Conservation (phyloP, 805 yeast genomes). For the Blastobotrys americana region DNA sequence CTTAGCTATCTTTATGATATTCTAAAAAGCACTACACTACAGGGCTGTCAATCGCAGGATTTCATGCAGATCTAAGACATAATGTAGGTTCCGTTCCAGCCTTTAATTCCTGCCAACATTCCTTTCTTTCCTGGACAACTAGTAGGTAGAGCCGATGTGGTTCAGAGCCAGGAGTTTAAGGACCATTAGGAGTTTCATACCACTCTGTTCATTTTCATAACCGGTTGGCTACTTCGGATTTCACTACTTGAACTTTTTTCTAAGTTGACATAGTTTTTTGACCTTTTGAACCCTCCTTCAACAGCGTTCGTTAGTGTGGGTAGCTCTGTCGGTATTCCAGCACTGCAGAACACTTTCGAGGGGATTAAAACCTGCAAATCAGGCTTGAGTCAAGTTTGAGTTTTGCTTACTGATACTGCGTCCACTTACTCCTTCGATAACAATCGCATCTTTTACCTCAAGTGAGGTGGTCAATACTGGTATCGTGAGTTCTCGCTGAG, state of each 20-base stretch:
- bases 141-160: background rate
- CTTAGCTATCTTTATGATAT: no score
- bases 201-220: background rate
- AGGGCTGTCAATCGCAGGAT: background rate
- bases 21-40: background rate
- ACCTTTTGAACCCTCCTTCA: background rate
- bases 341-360: no score
- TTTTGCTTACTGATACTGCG: no score
- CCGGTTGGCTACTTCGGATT: background rate
- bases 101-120: background rate
- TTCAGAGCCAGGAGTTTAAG: background rate
- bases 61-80: background rate
- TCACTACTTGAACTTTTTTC: background rate
- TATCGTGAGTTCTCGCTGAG: no score
- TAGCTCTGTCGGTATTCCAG: no score
- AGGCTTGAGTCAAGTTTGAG: no score
- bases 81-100: background rate
- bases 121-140: background rate
- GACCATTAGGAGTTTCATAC: background rate
- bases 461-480: no score
- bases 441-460: no score
- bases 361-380: no score
- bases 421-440: no score
- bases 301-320: no score
- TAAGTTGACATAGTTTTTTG: background rate